Evolutionary conservation across 2,329 filamentous ascomycete species (phyloP), one percentile per base, ranked within the genome.

Genomic region (Aspergillus amoenus): DNA sequence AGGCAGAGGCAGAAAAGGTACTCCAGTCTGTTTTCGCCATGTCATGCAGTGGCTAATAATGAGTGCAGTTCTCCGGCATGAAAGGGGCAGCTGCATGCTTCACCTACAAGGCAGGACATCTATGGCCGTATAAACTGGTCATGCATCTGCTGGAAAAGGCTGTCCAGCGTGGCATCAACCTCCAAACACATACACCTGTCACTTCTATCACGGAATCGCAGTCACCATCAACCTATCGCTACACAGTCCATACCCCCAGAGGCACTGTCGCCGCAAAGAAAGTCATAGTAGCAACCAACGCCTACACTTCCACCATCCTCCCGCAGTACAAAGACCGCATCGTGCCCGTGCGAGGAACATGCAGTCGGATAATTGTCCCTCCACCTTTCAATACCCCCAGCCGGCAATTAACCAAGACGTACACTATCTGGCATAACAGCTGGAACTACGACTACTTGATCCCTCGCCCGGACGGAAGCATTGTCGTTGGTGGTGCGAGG

Each of bases 281-380:
- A 34, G 84, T 96, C 18, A 80, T 96, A 17, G 81, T 96, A 15
- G 88, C 90, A 4, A 93, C 89, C 1, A 96, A 96, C 68, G 93
- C 80, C 3, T 95, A 96, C 72, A 93, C 91, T 0, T 90, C 90
- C 1, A 82, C 87, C 59, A 79, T 96, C 4, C 76, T 93, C 2
- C 90, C 90, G 0, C 69, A 77, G 34, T 88, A 93, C 64, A 79
- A 83, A 8, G 84, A 87, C 61, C 79, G 92, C 8, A 88, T 96
- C 61, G 84, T 93, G 2, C 93, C 93, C 0, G 86, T 89, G 2
- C 81, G 89, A 22, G 91, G 90, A 1, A 66, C 72, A 30, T 75
- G 73, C 58, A 66, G 70, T 50, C 70, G 70, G 5, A 70, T 76
- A 15, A 56, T 66, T 6, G 62, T 66, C 3, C 67, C 70, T 4